phyloP scores from a whole-genome alignment of 1,284 basidiomycete species.

The Trichosporon asahii region DNA sequence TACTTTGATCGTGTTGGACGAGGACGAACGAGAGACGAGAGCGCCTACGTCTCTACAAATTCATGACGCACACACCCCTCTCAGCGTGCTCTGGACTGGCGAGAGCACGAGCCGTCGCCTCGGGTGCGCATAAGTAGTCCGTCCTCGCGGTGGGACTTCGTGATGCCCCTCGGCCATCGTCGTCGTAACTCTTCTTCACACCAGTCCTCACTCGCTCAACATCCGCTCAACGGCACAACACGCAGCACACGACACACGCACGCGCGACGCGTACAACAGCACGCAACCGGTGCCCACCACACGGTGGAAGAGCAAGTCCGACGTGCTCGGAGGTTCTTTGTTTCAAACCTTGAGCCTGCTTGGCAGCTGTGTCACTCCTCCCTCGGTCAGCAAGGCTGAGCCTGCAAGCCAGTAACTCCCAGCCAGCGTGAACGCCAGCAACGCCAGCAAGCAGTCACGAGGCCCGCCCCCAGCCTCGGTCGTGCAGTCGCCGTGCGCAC shows the following conservation, averaged over 20 bases:
- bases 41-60: background rate
- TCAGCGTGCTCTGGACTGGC: background rate
- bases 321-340: background rate
- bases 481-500: no score
- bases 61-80: slow-evolving; percentile 2
- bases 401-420: background rate
- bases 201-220: background rate
- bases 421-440: background rate
- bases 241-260: background rate
- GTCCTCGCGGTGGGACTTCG: background rate
- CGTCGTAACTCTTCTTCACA: background rate
- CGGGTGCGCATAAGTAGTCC: background rate
- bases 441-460: background rate
- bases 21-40: background rate
- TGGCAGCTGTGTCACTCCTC: background rate
- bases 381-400: no score
- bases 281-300: background rate
- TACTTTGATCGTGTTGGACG: background rate
- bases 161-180: background rate
- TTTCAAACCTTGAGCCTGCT: background rate
- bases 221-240: background rate
- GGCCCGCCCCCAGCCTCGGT: no score
- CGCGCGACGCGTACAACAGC: background rate
- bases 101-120: background rate
- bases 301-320: background rate